Percentiles rank a stretch among this genome's conserved stretches.
Conservation (phyloP, 306 rosid species). For the Pterocarpus santalinus region DNA sequence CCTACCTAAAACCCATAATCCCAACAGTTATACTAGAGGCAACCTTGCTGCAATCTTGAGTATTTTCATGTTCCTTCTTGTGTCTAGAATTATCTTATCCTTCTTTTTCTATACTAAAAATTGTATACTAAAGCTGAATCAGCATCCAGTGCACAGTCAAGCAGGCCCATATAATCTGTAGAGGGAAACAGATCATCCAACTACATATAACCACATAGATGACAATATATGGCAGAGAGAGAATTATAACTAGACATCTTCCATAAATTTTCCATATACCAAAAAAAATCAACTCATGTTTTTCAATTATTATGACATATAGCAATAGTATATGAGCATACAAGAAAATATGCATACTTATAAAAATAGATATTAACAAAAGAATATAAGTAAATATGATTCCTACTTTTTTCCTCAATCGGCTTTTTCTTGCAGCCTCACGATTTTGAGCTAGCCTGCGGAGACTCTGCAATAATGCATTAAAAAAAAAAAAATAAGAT, state of each 20-base stretch:
- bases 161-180: background rate
- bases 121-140: background rate
- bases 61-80: background rate
- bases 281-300: background rate
- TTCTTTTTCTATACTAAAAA: background rate
- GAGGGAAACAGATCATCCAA: constrained; percentile 9
- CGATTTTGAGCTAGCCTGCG: constrained; percentile 99
- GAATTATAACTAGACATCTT: background rate
- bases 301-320: constrained; percentile 12
- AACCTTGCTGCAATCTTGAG: constrained; percentile 1
- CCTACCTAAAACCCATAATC: background rate
- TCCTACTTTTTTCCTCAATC: constrained; percentile 90
- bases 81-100: constrained; percentile 26
- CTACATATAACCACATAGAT: constrained; percentile 3
- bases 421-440: constrained; percentile 98
- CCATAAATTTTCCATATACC: background rate
- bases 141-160: constrained; percentile 5
- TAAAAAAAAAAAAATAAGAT: constrained; percentile 28
- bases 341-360: constrained; percentile 9
- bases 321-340: background rate
- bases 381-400: constrained; percentile 12
- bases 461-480: constrained; percentile 70
- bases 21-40: background rate
- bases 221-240: constrained; percentile 2
- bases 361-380: background rate